These are phyloP conservation scores for Passalora sequoiae DNA, from an alignment of 2,329 filamentous ascomycete genomes.

Conservation along the genomic window DNA sequence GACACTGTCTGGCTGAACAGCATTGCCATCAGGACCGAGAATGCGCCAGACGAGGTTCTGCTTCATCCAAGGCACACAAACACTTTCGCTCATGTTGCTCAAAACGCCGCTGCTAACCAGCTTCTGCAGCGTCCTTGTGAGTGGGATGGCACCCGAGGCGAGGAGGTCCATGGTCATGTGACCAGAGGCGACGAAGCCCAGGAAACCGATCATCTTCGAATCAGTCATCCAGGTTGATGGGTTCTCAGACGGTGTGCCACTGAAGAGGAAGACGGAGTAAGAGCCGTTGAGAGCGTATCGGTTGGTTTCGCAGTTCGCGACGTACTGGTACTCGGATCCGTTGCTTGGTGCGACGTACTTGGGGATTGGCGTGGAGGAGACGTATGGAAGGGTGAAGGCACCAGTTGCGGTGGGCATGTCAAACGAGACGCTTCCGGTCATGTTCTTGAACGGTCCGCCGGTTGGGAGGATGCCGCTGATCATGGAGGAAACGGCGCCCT, in stretches of 20 bases:
- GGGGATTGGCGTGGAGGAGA: neutral
- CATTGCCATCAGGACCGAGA: conserved; percentile 29
- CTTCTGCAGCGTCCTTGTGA: conserved; percentile 41
- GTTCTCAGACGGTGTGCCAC: conserved; percentile 49
- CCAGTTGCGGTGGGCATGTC: conserved; percentile 27
- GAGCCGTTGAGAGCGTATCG: conserved; percentile 58
- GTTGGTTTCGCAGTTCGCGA: conserved; percentile 58
- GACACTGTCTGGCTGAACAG: conserved; percentile 30
- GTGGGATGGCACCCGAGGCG: conserved; percentile 40
- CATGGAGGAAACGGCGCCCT: neutral
- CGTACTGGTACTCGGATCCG: conserved; percentile 58
- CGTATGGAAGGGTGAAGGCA: neutral
- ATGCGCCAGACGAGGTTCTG: conserved; percentile 35
- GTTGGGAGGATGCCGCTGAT: neutral
- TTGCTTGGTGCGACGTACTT: conserved; percentile 18
- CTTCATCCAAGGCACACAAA: conserved; percentile 30
- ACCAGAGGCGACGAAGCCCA: conserved; percentile 43
- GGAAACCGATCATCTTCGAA: conserved; percentile 56
- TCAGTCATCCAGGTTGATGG: conserved; percentile 48
- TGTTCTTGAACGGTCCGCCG: conserved; percentile 30
- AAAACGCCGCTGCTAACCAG: conserved; percentile 32
- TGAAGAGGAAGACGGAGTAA: conserved; percentile 63
- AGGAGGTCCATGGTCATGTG: conserved; percentile 25
- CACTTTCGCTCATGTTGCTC: conserved; percentile 23
- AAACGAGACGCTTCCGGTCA: too few species aligned